Conservation (phyloP, 176 grass and related monocot genomes). For the Carex parvula region DNA sequence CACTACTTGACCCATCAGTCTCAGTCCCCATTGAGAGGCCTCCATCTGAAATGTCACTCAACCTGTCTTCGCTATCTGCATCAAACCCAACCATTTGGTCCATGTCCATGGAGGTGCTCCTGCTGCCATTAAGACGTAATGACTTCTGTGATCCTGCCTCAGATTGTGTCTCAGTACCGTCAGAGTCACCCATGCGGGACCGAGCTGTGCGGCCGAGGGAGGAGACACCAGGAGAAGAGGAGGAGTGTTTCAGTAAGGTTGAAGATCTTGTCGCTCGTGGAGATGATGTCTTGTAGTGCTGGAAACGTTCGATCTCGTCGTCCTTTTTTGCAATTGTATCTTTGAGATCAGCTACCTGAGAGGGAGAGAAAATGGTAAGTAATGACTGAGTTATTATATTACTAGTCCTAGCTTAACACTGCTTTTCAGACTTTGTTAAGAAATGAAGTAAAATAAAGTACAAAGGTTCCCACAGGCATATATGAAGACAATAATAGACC, state of each 20-base stretch:
- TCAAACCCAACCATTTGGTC: constrained; percentile 50
- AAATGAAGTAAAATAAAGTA: not conserved
- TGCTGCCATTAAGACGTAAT: constrained; percentile 38
- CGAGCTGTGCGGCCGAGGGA: constrained; percentile 40
- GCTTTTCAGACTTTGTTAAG: not conserved
- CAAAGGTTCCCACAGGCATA: constrained; percentile 17
- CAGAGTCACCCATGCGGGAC: constrained; percentile 54
- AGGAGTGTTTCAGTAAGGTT: constrained; percentile 62
- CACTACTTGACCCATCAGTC: constrained; percentile 66
- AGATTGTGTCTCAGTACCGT: constrained; percentile 60
- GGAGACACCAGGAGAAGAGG: constrained; percentile 59
- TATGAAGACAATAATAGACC: not conserved
- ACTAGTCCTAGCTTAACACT: constrained; percentile 6
- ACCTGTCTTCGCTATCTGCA: constrained; percentile 57
- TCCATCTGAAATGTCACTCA: constrained; percentile 86
- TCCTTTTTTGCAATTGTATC: constrained; percentile 85
- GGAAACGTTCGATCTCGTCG: constrained; percentile 59
- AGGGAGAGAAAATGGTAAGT: not conserved
- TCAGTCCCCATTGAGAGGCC: constrained; percentile 74
- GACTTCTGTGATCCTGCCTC: constrained; percentile 69
- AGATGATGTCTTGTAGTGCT: constrained; percentile 38
- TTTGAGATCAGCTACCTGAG: constrained; percentile 67
- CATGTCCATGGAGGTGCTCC: constrained; percentile 35
- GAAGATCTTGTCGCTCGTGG: constrained; percentile 36
- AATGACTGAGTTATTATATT: not conserved